These are phyloP conservation scores for Phytophthora podocarpi DNA, from an alignment of 352 stramenopile species.

Conservation along the genomic window DNA sequence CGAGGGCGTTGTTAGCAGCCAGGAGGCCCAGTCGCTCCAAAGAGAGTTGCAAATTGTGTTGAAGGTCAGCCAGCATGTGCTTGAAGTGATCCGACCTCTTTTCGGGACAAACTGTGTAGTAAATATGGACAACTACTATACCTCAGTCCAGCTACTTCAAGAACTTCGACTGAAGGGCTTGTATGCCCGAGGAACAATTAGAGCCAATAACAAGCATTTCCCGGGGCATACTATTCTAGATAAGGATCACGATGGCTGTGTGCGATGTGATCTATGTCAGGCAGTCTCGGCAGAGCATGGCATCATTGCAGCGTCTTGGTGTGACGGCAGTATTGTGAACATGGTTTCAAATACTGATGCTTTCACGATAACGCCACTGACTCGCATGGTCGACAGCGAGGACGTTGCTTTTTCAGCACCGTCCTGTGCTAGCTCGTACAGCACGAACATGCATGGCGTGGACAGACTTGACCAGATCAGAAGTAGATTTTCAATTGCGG, in stretches of 20 bases:
- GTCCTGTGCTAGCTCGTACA: conserved; percentile 32
- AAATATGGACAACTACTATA: conserved; percentile 14
- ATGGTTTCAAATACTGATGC: conserved; percentile 8
- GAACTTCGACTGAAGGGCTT: background rate
- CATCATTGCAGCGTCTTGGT: conserved; percentile 3
- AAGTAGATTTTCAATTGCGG: conserved; percentile 26
- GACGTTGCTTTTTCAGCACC: conserved; percentile 15
- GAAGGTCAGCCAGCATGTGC: background rate
- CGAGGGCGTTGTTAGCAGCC: background rate
- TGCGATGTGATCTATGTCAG: background rate
- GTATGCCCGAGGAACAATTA: background rate
- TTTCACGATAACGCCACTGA: background rate
- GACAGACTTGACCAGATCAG: conserved; percentile 34
- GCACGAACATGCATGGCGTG: conserved; percentile 35
- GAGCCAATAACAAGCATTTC: background rate
- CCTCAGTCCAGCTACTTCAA: conserved; percentile 1
- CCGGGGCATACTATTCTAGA: background rate
- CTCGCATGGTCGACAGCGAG: conserved; percentile 6
- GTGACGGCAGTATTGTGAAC: background rate
- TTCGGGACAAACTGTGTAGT: background rate
- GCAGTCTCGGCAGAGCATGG: background rate
- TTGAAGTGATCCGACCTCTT: background rate
- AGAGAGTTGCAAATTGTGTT: background rate
- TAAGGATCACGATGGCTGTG: background rate
- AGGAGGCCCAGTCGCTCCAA: background rate